Percentiles rank a stretch among this genome's conserved stretches.
phyloP scores from a whole-genome alignment of 2,329 filamentous ascomycete species.

The Fusarium hostae region DNA sequence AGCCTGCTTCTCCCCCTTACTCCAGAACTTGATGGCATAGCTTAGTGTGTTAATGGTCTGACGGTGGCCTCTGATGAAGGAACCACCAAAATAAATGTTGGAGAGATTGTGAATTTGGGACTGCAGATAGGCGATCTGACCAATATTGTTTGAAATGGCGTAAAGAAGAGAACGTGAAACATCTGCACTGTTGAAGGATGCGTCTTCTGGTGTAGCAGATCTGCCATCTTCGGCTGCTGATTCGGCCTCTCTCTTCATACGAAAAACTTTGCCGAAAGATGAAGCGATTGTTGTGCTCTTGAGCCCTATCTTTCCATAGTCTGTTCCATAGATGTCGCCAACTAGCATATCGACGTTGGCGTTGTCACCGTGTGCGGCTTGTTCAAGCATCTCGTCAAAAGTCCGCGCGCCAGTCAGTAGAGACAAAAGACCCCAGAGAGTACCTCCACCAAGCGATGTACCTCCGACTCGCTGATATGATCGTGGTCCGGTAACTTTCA shows the following conservation, averaged over 20 bases:
- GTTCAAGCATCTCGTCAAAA: conserved; percentile 97
- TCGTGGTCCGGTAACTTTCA: conserved; percentile 92
- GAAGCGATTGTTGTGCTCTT: conserved; percentile 96
- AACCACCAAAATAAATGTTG: conserved; percentile 97
- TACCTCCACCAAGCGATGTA: conserved; percentile 95
- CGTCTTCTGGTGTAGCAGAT: conserved; percentile 59
- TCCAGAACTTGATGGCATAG: conserved; percentile 98
- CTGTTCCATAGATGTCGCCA: conserved; percentile 96
- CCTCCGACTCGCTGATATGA: conserved; percentile 92
- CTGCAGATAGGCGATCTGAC: conserved; percentile 97
- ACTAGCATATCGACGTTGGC: conserved; percentile 94
- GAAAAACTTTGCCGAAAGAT: conserved; percentile 96
- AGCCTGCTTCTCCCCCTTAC: conserved; percentile 90
- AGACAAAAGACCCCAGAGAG: conserved; percentile 93
- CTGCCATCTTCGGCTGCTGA: conserved; percentile 78
- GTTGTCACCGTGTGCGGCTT: conserved; percentile 93
- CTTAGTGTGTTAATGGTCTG: conserved; percentile 98
- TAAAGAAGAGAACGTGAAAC: conserved; percentile 92
- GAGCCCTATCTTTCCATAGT: conserved; percentile 94
- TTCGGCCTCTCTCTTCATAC: conserved; percentile 88
- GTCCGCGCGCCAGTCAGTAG: conserved; percentile 91
- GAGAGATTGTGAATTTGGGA: conserved; percentile 92
- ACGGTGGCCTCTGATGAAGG: conserved; percentile 93
- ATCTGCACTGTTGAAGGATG: conserved; percentile 78
- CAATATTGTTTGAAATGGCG: conserved; percentile 97